Conservation (phyloP, 441 rosid genomes). For the Euphorbia neoarborescens region DNA sequence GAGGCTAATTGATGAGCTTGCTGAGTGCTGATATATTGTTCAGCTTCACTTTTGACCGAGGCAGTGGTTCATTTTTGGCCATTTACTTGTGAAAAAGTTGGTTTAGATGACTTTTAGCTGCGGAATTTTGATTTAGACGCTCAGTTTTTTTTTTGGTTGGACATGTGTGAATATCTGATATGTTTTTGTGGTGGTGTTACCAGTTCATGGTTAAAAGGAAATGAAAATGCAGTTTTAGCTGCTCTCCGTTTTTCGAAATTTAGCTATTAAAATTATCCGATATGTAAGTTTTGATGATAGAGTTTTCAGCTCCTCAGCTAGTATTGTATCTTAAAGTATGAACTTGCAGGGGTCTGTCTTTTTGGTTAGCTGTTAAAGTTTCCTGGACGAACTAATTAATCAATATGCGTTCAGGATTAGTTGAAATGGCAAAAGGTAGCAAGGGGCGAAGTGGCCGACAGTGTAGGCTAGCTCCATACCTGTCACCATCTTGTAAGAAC, state of each 20-base stretch:
- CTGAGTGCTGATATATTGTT: not conserved
- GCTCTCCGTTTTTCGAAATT: not conserved
- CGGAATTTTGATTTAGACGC: not conserved
- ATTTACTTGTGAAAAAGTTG: not conserved
- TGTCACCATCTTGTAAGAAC: constrained; percentile 31
- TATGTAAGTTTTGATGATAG: not conserved
- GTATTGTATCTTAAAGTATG: not conserved
- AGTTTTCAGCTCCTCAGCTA: not conserved
- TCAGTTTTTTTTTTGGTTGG: not conserved
- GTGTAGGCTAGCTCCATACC: constrained; percentile 51
- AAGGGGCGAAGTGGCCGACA: constrained; percentile 48
- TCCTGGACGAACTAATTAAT: not conserved
- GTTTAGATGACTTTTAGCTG: not conserved
- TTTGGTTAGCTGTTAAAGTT: not conserved
- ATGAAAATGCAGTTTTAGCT: not conserved
- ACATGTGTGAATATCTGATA: not conserved
- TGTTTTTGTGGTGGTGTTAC: not conserved
- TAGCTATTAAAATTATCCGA: not conserved
- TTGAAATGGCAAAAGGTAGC: constrained; percentile 66
- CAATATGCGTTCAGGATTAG: constrained; percentile 18
- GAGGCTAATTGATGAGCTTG: not conserved
- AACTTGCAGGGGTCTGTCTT: not conserved
- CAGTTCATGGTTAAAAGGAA: not conserved
- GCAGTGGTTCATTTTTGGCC: not conserved
- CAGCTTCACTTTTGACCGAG: not conserved